A percentile compares a stretch with the other conserved stretches of the same genome.
phyloP scores from a whole-genome alignment of 2,329 filamentous ascomycete genomes.

The Hypoxylon sp. region DNA sequence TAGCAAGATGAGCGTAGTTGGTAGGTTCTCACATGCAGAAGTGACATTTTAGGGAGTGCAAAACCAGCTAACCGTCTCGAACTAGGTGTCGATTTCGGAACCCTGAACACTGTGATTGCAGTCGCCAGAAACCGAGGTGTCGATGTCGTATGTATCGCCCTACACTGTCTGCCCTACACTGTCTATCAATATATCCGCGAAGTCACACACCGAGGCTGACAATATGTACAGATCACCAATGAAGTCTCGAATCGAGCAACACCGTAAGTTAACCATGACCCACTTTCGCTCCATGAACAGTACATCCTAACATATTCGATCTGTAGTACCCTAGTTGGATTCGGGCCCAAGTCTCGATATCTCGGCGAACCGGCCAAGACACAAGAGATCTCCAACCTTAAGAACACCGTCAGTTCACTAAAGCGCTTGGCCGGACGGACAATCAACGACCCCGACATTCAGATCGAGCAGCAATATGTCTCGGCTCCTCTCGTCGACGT shows the following conservation, averaged over 20 bases:
- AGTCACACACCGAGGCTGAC: constrained; percentile 35
- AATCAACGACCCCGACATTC: constrained; percentile 90
- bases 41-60: constrained; percentile 8
- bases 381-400: constrained; percentile 98
- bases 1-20: constrained; percentile 68
- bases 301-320: constrained; percentile 43
- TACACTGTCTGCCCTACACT: constrained; percentile 12
- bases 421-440: constrained; percentile 92
- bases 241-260: constrained; percentile 98
- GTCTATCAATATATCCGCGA: constrained; percentile 34
- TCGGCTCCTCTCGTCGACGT: constrained; percentile 88
- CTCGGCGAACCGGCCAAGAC: constrained; percentile 97
- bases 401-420: constrained; percentile 95
- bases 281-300: constrained; percentile 28
- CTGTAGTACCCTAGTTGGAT: constrained; percentile 88
- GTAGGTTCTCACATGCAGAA: constrained; percentile 52
- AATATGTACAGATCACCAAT: constrained; percentile 84
- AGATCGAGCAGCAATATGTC: constrained; percentile 92
- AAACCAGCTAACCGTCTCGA: constrained; percentile 25
- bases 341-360: constrained; percentile 93
- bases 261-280: constrained; percentile 76
- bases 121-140: constrained; percentile 98
- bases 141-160: constrained; percentile 84
- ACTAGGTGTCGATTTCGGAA: constrained; percentile 90
- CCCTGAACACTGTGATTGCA: constrained; percentile 96